Base-by-base conservation (phyloP, 2,329 filamentous ascomycete species). In the Zymoseptoria tritici region DNA sequence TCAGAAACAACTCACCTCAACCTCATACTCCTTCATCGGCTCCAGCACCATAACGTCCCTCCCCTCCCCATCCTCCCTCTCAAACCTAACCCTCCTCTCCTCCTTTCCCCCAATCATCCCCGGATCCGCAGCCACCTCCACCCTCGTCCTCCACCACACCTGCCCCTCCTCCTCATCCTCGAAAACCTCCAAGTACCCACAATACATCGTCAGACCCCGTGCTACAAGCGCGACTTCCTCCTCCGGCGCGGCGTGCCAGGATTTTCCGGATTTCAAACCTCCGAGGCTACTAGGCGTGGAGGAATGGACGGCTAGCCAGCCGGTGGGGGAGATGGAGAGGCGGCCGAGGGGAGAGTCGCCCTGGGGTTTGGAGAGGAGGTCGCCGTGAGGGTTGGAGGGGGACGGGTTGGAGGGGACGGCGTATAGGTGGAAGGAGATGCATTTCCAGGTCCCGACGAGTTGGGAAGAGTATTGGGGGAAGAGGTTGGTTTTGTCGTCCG, bases 391-490 rank as follows among this genome's bases (percentile, higher is more conserved):
- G 5, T 22, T 22, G 50, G 16, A 26, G 11, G 57, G 56, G 11
- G 58, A 59, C n/a, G 55, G 49, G 21, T 26, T 2, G 26, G 26
- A 9, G 7, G 26, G 8, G 26, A 9, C 55, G 52, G 65, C 59
- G 57, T 62, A 64, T 49, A 65, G 57, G 49, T 70, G 63, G 62
- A 55, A 67, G 22, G 62, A 63, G 31, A 70, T 62, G 56, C 60
- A 64, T 62, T 66, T 65, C 67, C 67, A 70, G 59, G 62, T 63
- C 31, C 67, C 67, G 24, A 64, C 60, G 55, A 70, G 54, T 9
- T 31, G 46, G 55, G 56, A 50, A 49, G 56, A 46, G 55, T 68
- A 66, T 55, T 66, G 50, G 42, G 50, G 16, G 8, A 29, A 29
- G 26, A 29, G 26, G 26, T 9, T 29, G 8, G 26, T 29, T 29